Percentiles rank a stretch among this genome's conserved stretches.
phyloP scores from a whole-genome alignment of 2,329 filamentous ascomycete genomes.

The Sporothrix humicola region DNA sequence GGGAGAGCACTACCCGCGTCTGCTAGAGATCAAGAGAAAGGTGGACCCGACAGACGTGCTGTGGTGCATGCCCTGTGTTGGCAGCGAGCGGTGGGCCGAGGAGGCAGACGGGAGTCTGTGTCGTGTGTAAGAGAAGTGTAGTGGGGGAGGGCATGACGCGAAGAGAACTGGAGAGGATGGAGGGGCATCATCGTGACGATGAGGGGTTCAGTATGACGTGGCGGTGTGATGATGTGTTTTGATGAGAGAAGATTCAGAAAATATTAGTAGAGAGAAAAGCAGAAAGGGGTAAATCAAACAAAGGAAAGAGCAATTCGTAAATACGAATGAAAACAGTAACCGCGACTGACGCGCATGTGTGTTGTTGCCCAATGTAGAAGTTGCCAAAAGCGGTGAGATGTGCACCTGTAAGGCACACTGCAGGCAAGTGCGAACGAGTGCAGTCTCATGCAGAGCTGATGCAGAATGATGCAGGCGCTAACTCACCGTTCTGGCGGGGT shows the following conservation, averaged over 20 bases:
- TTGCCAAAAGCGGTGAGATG: conserved; percentile 22
- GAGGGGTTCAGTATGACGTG: conserved; percentile 11
- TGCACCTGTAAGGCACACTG: neutral
- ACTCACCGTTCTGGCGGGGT: conserved; percentile 21
- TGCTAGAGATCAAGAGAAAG: conserved; percentile 44
- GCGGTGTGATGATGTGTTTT: neutral
- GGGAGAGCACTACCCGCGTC: conserved; percentile 43
- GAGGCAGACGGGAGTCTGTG: conserved; percentile 29
- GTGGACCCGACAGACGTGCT: conserved; percentile 46
- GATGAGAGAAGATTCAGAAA: neutral
- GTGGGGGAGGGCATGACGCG: neutral
- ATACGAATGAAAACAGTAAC: neutral
- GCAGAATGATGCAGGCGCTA: neutral
- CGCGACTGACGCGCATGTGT: conserved; percentile 16
- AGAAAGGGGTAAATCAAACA: neutral
- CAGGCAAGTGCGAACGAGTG: neutral
- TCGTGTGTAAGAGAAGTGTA: conserved; percentile 16
- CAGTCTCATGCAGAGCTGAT: neutral
- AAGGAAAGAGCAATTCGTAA: neutral
- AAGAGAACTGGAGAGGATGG: neutral
- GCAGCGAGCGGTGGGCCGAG: conserved; percentile 37
- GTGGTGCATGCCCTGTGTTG: conserved; percentile 37
- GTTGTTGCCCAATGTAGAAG: conserved; percentile 25
- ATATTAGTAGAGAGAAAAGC: no score
- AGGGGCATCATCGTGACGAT: neutral